Conservation (phyloP, 108 stramenopile genomes). For the Aurantiochytrium sp. region DNA sequence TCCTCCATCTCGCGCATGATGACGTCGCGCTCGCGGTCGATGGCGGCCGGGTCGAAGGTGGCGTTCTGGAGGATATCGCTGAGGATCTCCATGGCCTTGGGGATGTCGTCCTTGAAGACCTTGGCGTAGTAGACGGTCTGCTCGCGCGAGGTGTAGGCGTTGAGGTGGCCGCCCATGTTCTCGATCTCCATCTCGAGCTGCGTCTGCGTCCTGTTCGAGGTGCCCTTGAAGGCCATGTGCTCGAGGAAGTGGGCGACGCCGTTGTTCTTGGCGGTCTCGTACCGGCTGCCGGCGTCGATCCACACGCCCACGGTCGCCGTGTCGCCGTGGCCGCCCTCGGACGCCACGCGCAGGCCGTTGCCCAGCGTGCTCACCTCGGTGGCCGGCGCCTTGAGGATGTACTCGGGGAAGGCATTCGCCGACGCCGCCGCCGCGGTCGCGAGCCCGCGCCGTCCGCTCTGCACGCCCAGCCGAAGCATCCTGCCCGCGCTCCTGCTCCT, state of each 20-base stretch:
- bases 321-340: slow-evolving; percentile 62
- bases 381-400: slow-evolving; percentile 24
- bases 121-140: slow-evolving; percentile 99
- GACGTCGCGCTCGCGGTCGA: slow-evolving; percentile 90
- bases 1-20: slow-evolving; percentile 98
- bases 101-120: slow-evolving; percentile 90
- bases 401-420: slow-evolving; percentile 6
- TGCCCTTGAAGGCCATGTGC: slow-evolving; percentile 99
- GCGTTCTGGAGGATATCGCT: slow-evolving; percentile 86
- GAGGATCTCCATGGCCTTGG: slow-evolving; percentile 85
- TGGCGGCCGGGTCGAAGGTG: slow-evolving; percentile 70
- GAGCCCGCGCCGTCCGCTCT: background rate
- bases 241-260: slow-evolving; percentile 99
- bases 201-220: slow-evolving; percentile 73
- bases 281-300: slow-evolving; percentile 66
- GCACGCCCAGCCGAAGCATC: background rate
- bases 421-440: background rate
- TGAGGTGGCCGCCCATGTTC: slow-evolving; percentile 99
- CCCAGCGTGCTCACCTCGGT: slow-evolving; percentile 72
- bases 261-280: slow-evolving; percentile 92
- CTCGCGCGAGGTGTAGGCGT: slow-evolving; percentile 94
- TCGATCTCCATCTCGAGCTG: slow-evolving; percentile 95
- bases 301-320: slow-evolving; percentile 57
- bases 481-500: background rate
- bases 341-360: slow-evolving; percentile 77